phyloP scores from a whole-genome alignment of 108 stramenopile species.

The Nitzschia inconspicua region DNA sequence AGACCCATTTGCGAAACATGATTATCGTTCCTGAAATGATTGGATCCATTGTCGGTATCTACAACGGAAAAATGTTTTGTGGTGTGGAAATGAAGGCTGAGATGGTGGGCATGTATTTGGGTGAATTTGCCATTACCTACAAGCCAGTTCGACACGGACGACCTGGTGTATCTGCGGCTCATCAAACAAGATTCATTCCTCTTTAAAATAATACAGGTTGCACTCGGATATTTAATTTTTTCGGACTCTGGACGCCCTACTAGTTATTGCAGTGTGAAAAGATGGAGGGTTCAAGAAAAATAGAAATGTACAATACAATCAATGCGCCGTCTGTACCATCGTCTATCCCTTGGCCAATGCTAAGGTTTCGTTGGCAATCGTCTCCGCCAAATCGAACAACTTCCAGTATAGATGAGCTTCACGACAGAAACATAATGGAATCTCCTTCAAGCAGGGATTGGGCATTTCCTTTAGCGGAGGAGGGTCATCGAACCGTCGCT shows the following conservation, averaged over 20 bases:
- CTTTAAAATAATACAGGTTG: constrained; percentile 74
- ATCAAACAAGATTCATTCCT: constrained; percentile 98
- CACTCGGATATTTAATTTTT: too few relatives aligned
- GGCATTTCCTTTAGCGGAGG: constrained; percentile 9
- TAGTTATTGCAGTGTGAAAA: too few relatives aligned
- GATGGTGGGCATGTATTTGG: constrained; percentile 99
- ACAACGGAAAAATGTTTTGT: constrained; percentile 99
- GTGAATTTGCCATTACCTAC: constrained; percentile 99
- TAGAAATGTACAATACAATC: too few relatives aligned
- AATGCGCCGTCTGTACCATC: too few relatives aligned
- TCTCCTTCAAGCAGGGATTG: background rate
- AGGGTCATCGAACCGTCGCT: constrained; percentile 7
- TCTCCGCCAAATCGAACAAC: constrained; percentile 5
- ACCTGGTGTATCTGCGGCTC: constrained; percentile 98
- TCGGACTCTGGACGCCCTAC: too few relatives aligned
- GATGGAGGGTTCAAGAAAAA: too few relatives aligned
- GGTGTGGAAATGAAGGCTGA: constrained; percentile 99
- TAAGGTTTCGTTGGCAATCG: background rate
- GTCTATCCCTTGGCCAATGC: too few relatives aligned
- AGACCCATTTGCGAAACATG: constrained; percentile 99
- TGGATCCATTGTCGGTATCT: constrained; percentile 97
- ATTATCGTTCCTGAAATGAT: constrained; percentile 99
- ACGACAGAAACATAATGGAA: constrained; percentile 24
- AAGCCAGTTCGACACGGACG: constrained; percentile 97
- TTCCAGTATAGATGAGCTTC: constrained; percentile 29